phyloP scores from a whole-genome alignment of 75 land plant genomes.

The Cryptomeria japonica region DNA sequence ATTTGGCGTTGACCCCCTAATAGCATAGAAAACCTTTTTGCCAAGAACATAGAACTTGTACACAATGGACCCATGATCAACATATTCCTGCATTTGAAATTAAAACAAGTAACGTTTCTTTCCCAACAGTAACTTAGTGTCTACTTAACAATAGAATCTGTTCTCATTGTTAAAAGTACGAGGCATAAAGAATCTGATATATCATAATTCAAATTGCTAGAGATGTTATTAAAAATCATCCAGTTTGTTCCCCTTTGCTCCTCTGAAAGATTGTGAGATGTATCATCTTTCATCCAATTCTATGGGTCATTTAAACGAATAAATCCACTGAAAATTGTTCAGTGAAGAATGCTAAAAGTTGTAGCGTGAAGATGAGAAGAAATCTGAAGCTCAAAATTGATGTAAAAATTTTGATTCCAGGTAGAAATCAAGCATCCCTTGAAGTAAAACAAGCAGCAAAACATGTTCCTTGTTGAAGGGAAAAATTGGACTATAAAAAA shows the following conservation, averaged over 20 bases:
- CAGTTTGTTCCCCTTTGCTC: background rate
- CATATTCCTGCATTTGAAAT: constrained; percentile 80
- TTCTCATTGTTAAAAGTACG: background rate
- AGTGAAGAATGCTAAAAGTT: background rate
- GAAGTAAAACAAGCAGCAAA: background rate
- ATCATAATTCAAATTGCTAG: background rate
- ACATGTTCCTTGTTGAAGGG: background rate
- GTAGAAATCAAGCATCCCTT: background rate
- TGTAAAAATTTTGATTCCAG: background rate
- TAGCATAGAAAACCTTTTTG: constrained; percentile 70
- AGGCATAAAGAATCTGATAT: background rate
- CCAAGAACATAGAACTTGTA: constrained; percentile 91
- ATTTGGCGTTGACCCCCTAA: constrained; percentile 83
- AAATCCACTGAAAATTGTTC: background rate
- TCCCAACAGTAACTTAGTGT: background rate
- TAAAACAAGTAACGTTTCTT: background rate
- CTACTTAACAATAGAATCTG: background rate
- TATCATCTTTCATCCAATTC: background rate
- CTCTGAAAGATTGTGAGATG: background rate
- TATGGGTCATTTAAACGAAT: background rate
- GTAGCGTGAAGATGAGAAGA: background rate
- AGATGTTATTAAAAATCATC: background rate
- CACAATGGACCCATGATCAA: constrained; percentile 80
- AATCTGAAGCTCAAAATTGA: background rate
- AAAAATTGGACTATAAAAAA: background rate